Percentiles rank a stretch among this genome's conserved stretches.
These are phyloP conservation scores for Ogataea nonfermentans DNA, from an alignment of 805 yeast species.

Conservation along the genomic window DNA sequence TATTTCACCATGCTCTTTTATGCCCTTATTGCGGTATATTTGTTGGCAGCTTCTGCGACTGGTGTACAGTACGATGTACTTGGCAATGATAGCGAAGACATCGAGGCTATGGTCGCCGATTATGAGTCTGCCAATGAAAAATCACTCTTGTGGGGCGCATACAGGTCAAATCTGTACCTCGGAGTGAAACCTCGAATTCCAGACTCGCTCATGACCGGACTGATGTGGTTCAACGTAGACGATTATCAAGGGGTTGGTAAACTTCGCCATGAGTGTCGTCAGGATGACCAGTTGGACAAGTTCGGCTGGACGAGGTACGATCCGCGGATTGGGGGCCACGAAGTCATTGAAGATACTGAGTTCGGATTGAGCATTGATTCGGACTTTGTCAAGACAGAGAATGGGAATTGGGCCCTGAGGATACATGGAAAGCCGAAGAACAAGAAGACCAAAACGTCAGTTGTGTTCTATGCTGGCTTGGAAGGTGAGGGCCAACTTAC, in stretches of 20 bases:
- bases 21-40: background rate
- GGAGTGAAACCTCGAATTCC: conserved; percentile 86
- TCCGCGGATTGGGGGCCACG: conserved; percentile 83
- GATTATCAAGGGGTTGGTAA: conserved; percentile 49
- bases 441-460: conserved; percentile 52
- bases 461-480: conserved; percentile 76
- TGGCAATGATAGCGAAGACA: conserved; percentile 8
- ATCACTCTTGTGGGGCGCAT: conserved; percentile 87
- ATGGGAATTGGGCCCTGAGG: conserved; percentile 78
- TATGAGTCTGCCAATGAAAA: conserved; percentile 40
- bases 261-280: conserved; percentile 75
- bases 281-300: conserved; percentile 61
- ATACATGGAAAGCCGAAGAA: conserved; percentile 63
- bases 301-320: conserved; percentile 90
- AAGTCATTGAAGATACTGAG: conserved; percentile 65
- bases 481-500: conserved; percentile 57
- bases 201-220: conserved; percentile 68
- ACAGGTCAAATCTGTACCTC: conserved; percentile 79
- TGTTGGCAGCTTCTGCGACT: background rate
- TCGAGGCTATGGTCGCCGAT: conserved; percentile 20
- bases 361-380: conserved; percentile 61
- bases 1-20: conserved; percentile 6
- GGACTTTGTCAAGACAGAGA: conserved; percentile 74
- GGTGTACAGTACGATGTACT: conserved; percentile 11
- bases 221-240: conserved; percentile 84